Percentiles rank a stretch among this genome's conserved stretches.
These are phyloP conservation scores for Candida glaebosa DNA, from an alignment of 805 yeast genomes.

Conservation along the genomic window DNA sequence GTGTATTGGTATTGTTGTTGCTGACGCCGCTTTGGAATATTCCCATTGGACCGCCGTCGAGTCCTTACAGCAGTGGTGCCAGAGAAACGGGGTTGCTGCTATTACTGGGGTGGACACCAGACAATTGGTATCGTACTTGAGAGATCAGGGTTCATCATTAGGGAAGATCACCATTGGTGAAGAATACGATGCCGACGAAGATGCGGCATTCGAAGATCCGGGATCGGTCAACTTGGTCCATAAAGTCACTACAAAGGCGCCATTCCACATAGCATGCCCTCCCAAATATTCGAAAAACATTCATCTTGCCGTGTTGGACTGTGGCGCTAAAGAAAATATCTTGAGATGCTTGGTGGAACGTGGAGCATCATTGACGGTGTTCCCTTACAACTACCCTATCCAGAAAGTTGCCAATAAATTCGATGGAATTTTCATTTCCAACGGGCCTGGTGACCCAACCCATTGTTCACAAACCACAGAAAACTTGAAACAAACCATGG, in stretches of 20 bases:
- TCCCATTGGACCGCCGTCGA: conserved; percentile 99
- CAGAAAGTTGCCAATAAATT: conserved; percentile 87
- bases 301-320: conserved; percentile 91
- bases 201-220: conserved; percentile 88
- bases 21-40: conserved; percentile 91
- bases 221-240: conserved; percentile 85
- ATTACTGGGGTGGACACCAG: conserved; percentile 97
- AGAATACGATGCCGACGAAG: conserved; percentile 88
- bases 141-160: conserved; percentile 94
- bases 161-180: conserved; percentile 89
- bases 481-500: conserved; percentile 70
- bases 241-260: conserved; percentile 92
- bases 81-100: conserved; percentile 91
- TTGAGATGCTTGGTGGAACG: conserved; percentile 89
- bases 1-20: conserved; percentile 94
- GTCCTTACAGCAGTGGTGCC: conserved; percentile 92
- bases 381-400: conserved; percentile 94
- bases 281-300: conserved; percentile 48
- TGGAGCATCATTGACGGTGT: conserved; percentile 94
- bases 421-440: conserved; percentile 92
- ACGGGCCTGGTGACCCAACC: conserved; percentile 98
- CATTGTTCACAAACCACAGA: conserved; percentile 78
- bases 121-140: conserved; percentile 83
- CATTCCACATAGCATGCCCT: conserved; percentile 79
- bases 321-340: conserved; percentile 98